Conservation (phyloP, 2,329 filamentous ascomycete species). For the Dothideomycetes sp. region DNA sequence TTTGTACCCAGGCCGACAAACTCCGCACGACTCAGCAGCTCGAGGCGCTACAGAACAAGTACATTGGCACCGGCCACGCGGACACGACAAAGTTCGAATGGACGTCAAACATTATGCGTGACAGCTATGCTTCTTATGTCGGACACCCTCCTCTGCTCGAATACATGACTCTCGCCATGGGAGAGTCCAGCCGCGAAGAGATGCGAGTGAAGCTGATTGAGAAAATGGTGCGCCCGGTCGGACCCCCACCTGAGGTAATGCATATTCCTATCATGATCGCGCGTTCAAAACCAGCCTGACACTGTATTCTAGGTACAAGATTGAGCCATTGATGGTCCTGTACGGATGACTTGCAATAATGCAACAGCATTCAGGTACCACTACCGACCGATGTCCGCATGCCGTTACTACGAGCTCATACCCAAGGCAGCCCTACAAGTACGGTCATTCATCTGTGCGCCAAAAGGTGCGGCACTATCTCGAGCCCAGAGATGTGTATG, state of each 20-base stretch:
- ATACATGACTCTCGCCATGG: constrained; percentile 83
- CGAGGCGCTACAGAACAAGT: constrained; percentile 90
- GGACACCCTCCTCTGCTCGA: constrained; percentile 81
- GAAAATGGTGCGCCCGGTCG: constrained; percentile 55
- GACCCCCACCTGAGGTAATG: constrained; percentile 55
- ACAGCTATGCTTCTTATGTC: constrained; percentile 79
- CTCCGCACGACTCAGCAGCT: constrained; percentile 96
- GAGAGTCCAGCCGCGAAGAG: constrained; percentile 64
- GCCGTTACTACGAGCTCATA: too few relatives aligned
- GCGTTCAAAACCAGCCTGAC: too few relatives aligned
- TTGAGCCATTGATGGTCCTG: too few relatives aligned
- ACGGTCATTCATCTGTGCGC: too few relatives aligned
- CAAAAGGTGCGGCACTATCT: background rate
- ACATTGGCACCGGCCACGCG: constrained; percentile 88
- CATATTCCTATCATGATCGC: too few relatives aligned
- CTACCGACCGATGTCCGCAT: too few relatives aligned
- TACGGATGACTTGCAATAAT: too few relatives aligned
- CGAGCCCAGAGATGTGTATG: background rate
- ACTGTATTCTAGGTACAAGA: constrained; percentile 1
- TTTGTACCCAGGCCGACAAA: constrained; percentile 64
- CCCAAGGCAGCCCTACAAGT: too few relatives aligned
- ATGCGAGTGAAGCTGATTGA: constrained; percentile 72
- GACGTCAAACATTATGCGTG: constrained; percentile 89
- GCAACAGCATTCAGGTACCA: too few relatives aligned
- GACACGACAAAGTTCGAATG: constrained; percentile 98